Percentiles rank a stretch among this genome's conserved stretches.
Conservation (phyloP, 1,284 basidiomycete genomes). For the Laetiporus sulphureus region DNA sequence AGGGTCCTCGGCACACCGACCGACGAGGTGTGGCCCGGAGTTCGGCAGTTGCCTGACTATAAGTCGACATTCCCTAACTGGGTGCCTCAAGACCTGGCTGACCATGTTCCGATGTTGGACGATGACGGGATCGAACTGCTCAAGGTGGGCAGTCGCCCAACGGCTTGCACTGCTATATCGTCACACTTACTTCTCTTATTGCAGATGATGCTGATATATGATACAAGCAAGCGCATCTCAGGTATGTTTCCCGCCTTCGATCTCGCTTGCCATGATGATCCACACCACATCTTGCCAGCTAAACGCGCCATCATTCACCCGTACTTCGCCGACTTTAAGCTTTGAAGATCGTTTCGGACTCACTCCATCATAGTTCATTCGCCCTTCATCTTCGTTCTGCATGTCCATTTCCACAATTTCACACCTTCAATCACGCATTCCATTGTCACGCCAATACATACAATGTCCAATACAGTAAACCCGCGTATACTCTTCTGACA, state of each 20-base stretch:
- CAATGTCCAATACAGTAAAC: too few relatives aligned
- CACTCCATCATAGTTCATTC: conserved; percentile 7
- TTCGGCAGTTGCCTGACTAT: conserved; percentile 88
- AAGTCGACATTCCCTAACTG: conserved; percentile 97
- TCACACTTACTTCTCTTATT: background rate
- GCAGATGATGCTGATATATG: conserved; percentile 82
- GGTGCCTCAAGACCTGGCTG: conserved; percentile 63
- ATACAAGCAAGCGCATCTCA: conserved; percentile 91
- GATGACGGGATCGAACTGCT: conserved; percentile 74
- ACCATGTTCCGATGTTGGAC: conserved; percentile 65
- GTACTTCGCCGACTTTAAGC: conserved; percentile 61
- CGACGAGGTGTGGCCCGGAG: conserved; percentile 90
- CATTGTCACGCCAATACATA: too few relatives aligned
- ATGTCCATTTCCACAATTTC: too few relatives aligned
- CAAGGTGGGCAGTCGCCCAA: conserved; percentile 36
- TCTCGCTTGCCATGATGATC: background rate
- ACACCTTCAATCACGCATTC: too few relatives aligned
- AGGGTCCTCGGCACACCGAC: conserved; percentile 94
- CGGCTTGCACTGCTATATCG: background rate
- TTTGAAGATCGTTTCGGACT: conserved; percentile 14
- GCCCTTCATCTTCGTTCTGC: too few relatives aligned
- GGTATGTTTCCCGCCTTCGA: conserved; percentile 41
- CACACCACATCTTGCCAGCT: conserved; percentile 40
- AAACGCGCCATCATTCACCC: conserved; percentile 83
- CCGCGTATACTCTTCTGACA: too few relatives aligned